Conservation (phyloP, 139 green algal genomes). For the Choricystis sp. region DNA sequence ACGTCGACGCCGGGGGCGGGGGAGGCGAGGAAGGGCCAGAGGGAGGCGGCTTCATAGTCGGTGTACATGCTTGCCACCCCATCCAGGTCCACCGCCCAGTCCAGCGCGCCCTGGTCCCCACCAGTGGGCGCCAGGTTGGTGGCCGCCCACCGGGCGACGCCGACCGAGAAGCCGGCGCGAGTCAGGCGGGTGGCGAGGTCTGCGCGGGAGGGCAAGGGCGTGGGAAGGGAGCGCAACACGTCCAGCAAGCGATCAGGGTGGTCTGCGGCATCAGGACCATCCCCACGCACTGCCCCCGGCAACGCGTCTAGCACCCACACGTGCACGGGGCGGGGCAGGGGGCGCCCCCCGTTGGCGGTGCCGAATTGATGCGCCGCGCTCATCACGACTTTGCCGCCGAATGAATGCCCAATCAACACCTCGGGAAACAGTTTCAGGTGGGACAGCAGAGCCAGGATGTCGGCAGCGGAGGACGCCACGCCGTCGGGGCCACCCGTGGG, state of each 20-base stretch:
- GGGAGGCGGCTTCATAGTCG: constrained; percentile 52
- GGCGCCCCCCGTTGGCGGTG: constrained; percentile 5
- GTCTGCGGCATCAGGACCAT: constrained; percentile 32
- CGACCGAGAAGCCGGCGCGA: constrained; percentile 18
- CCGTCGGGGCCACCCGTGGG: constrained; percentile 19
- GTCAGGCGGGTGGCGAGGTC: constrained; percentile 30
- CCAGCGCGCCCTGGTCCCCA: constrained; percentile 12
- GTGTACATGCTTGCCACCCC: constrained; percentile 74
- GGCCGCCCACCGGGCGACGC: constrained; percentile 50
- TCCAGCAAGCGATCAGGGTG: constrained; percentile 61
- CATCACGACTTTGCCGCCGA: constrained; percentile 85
- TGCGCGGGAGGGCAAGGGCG: constrained; percentile 34
- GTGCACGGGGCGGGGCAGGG: constrained; percentile 64
- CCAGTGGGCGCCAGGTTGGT: constrained; percentile 61
- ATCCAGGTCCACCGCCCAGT: constrained; percentile 75
- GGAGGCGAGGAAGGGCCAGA: constrained; percentile 60
- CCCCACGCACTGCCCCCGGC: constrained; percentile 53
- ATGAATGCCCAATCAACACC: constrained; percentile 79
- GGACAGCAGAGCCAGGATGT: constrained; percentile 58
- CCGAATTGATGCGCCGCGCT: constrained; percentile 75
- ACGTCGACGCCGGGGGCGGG: constrained; percentile 50
- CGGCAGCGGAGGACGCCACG: constrained; percentile 44
- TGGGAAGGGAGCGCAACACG: constrained; percentile 36
- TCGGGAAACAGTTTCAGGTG: constrained; percentile 68
- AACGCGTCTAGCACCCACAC: constrained; percentile 85